A percentile compares a stretch with the other conserved stretches of the same genome.
Evolutionary conservation across 2,329 filamentous ascomycete genomes (phyloP).

Genomic region (Ceratocystis albifundus): DNA sequence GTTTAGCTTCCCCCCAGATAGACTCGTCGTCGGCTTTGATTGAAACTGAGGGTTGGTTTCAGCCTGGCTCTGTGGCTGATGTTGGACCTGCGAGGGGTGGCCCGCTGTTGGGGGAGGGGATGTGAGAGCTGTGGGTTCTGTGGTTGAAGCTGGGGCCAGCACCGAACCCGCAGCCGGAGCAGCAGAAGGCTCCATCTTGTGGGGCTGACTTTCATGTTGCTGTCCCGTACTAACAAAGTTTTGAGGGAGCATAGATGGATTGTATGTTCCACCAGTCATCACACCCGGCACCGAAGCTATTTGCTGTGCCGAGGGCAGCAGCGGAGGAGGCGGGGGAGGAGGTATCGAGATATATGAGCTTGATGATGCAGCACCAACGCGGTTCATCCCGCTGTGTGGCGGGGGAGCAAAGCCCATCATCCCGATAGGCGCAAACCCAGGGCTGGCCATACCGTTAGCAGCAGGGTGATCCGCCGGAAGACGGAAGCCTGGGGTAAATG

Average conservation of each 20-base stretch:
- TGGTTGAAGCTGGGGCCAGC: slow-evolving; percentile 24
- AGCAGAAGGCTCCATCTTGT: not conserved
- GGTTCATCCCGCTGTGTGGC: slow-evolving; percentile 37
- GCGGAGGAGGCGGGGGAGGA: slow-evolving; percentile 32
- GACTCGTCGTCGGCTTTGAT: not conserved
- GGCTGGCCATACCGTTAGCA: slow-evolving; percentile 34
- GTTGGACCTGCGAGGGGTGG: slow-evolving; percentile 33
- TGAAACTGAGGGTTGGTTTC: not conserved
- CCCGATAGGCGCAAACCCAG: slow-evolving; percentile 37
- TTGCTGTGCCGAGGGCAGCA: slow-evolving; percentile 26
- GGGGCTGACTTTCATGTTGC: slow-evolving; percentile 7
- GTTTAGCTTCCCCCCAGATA: slow-evolving; percentile 33
- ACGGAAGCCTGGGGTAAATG: slow-evolving; percentile 43
- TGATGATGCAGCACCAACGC: slow-evolving; percentile 39
- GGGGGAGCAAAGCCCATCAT: slow-evolving; percentile 29
- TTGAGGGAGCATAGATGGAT: slow-evolving; percentile 9
- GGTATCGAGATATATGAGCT: slow-evolving; percentile 26
- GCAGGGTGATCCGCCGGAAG: slow-evolving; percentile 36
- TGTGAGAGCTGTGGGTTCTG: slow-evolving; percentile 19
- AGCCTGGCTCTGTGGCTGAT: slow-evolving; percentile 4
- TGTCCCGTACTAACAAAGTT: slow-evolving; percentile 16
- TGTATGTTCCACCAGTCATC: slow-evolving; percentile 26
- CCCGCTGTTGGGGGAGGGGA: slow-evolving; percentile 30
- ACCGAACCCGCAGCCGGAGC: slow-evolving; percentile 24
- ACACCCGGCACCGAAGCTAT: slow-evolving; percentile 19